These are phyloP conservation scores for Pichia ethanolica DNA, from an alignment of 805 yeast genomes.

Conservation along the genomic window DNA sequence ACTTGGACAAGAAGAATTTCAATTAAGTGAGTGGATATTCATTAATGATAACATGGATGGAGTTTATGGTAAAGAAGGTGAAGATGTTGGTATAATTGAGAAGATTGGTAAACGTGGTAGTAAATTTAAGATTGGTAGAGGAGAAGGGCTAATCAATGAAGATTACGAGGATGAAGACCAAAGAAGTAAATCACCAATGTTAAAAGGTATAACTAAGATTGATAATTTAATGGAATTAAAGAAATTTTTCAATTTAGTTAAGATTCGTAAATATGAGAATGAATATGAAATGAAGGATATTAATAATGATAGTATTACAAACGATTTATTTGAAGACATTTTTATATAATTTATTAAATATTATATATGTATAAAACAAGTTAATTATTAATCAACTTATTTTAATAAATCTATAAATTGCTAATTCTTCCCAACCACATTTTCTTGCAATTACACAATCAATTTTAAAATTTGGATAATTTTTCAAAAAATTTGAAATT, in stretches of 20 bases:
- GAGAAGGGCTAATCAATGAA: constrained; percentile 16
- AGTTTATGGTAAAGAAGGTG: constrained; percentile 15
- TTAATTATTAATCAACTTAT: no score
- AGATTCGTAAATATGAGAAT: constrained; percentile 59
- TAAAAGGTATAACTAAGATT: constrained; percentile 35
- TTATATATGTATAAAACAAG: no score
- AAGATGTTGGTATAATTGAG: constrained; percentile 30
- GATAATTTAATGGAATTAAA: constrained; percentile 41
- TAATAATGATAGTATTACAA: constrained; percentile 41
- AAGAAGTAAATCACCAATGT: constrained; percentile 34
- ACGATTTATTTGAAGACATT: constrained; percentile 56
- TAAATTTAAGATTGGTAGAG: constrained; percentile 5
- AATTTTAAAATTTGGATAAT: constrained; percentile 40
- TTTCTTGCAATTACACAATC: constrained; percentile 54
- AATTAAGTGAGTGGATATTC: constrained; percentile 77
- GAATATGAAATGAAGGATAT: constrained; percentile 43
- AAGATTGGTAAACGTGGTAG: constrained; percentile 20
- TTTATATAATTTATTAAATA: constrained; percentile 20
- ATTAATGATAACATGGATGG: constrained; percentile 47
- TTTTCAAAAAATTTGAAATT: constrained; percentile 35
- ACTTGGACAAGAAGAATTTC: constrained; percentile 69
- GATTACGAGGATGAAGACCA: constrained; percentile 2
- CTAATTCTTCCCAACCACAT: constrained; percentile 94
- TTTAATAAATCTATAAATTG: constrained; percentile 55
- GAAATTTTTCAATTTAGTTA: constrained; percentile 58